phyloP scores from a whole-genome alignment of 208 protist species.

The Trypanosoma congolense region DNA sequence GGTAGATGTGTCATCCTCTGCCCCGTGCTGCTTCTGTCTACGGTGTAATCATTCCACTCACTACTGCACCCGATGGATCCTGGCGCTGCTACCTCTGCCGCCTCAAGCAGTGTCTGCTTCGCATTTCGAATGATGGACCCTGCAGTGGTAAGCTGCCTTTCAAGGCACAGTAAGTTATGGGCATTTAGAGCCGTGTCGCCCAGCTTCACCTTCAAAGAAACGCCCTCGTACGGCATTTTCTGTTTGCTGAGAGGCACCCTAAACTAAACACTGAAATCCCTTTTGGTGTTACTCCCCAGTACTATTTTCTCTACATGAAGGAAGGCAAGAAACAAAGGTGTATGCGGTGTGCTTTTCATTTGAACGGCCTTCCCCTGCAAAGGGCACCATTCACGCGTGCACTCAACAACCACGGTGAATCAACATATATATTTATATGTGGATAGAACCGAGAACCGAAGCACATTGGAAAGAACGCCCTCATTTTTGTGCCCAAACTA shows the following conservation, averaged over 20 bases:
- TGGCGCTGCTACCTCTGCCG: neutral
- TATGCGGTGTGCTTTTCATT: no score
- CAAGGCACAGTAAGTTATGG: conserved; percentile 3
- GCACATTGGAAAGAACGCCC: no score
- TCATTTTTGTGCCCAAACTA: no score
- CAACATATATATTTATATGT: no score
- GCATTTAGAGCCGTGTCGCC: conserved; percentile 9
- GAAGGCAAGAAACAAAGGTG: no score
- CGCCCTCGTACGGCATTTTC: conserved; percentile 9
- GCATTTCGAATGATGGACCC: conserved; percentile 18
- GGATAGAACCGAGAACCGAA: no score
- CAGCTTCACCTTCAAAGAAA: conserved; percentile 19
- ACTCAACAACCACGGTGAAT: no score
- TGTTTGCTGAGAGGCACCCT: neutral
- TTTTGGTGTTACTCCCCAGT: no score
- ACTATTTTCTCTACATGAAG: no score
- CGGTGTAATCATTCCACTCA: conserved; percentile 13
- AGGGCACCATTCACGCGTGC: no score
- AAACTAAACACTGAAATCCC: no score
- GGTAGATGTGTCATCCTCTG: conserved; percentile 8
- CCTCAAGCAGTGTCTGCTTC: conserved; percentile 24
- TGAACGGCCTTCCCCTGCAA: no score
- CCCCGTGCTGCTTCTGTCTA: conserved; percentile 23
- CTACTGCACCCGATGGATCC: neutral
- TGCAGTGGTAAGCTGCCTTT: conserved; percentile 18